Evolutionary conservation across 805 yeast genomes (phyloP).

Genomic region (Grigorovia jiainica): DNA sequence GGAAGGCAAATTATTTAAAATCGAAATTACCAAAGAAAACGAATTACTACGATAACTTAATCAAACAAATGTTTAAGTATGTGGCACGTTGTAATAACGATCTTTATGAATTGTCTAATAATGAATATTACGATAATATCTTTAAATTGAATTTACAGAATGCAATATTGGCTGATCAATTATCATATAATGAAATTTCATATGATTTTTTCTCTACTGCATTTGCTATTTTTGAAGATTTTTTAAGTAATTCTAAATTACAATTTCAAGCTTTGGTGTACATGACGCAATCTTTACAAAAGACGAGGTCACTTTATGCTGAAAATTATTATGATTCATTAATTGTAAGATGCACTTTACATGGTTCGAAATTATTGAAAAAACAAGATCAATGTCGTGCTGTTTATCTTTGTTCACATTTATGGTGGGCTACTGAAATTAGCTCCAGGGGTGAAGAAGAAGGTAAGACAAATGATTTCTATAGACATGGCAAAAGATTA

Average conservation of each 20-base stretch:
- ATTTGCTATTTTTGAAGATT: conserved; percentile 71
- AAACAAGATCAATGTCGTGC: conserved; percentile 94
- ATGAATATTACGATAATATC: conserved; percentile 5
- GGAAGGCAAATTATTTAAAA: conserved; percentile 33
- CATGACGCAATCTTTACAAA: conserved; percentile 43
- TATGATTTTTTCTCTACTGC: conserved; percentile 87
- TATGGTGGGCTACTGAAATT: conserved; percentile 86
- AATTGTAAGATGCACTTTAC: conserved; percentile 76
- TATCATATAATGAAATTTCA: conserved; percentile 57
- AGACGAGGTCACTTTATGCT: conserved; percentile 39
- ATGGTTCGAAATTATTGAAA: conserved; percentile 79
- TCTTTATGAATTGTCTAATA: conserved; percentile 32
- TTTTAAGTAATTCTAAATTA: conserved; percentile 41
- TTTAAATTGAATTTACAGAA: conserved; percentile 47
- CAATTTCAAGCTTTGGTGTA: conserved; percentile 45
- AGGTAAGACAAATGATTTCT: conserved; percentile 32
- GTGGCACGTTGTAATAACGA: conserved; percentile 63
- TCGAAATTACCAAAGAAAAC: conserved; percentile 11
- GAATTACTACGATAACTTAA: conserved; percentile 13
- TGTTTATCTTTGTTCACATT: conserved; percentile 72
- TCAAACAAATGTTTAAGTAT: conserved; percentile 59
- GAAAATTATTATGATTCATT: conserved; percentile 52
- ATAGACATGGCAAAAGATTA: conserved; percentile 58
- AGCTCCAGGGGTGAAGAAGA: conserved; percentile 37
- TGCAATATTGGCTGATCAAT: conserved; percentile 74